Percentiles rank a stretch among this genome's conserved stretches.
Evolutionary conservation across 257 asterid genomes (phyloP).

Genomic region (Perilla frutescens): DNA sequence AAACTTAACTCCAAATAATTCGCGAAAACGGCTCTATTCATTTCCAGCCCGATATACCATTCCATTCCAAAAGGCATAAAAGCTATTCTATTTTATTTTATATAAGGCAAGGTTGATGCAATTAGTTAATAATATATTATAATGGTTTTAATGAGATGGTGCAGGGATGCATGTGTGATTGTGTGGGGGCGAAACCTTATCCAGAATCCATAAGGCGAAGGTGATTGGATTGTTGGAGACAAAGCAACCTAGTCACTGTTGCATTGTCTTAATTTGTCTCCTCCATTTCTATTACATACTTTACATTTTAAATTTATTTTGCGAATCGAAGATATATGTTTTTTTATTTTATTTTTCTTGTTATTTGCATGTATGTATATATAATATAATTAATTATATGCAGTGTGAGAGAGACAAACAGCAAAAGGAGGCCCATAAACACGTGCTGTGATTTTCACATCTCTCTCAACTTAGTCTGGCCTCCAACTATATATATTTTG

Average conservation of each 20-base stretch:
- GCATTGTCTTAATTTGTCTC: constrained; percentile 25
- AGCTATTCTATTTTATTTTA: too few relatives aligned
- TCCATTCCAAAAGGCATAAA: too few relatives aligned
- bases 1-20: too few relatives aligned
- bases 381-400: not conserved
- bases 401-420: constrained; percentile 2
- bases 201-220: constrained; percentile 15
- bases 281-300: not conserved
- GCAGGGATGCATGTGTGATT: not conserved
- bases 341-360: not conserved
- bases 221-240: constrained; percentile 34
- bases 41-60: too few relatives aligned
- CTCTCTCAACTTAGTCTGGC: not conserved
- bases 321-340: too few relatives aligned
- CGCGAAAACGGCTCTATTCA: too few relatives aligned
- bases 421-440: constrained; percentile 7
- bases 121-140: too few relatives aligned
- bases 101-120: too few relatives aligned
- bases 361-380: not conserved
- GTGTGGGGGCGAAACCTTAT: constrained; percentile 38
- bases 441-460: constrained; percentile 14
- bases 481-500: not conserved
- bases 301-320: not conserved
- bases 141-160: too few relatives aligned
- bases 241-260: constrained; percentile 28